Percentiles rank a stretch among this genome's conserved stretches.
Evolutionary conservation across 1,284 basidiomycete genomes (phyloP).

Genomic region (Earliella scabrosa): DNA sequence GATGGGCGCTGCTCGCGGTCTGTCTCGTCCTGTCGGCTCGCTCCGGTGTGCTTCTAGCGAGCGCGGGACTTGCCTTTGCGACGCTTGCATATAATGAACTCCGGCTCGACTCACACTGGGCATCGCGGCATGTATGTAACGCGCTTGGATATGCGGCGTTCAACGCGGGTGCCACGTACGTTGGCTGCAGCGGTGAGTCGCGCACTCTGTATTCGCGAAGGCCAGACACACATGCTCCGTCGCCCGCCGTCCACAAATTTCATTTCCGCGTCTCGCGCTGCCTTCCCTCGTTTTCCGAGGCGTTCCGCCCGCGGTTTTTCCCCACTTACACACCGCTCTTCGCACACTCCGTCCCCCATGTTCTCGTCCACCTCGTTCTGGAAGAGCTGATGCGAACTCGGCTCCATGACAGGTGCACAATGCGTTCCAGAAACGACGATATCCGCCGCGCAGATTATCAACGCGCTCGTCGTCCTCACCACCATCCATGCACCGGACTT

Average conservation of each 20-base stretch:
- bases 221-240: no score
- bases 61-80: constrained; percentile 34
- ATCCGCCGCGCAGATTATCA: constrained; percentile 28
- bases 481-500: constrained; percentile 48
- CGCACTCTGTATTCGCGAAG: no score
- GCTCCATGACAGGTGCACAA: background rate
- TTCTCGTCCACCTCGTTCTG: background rate
- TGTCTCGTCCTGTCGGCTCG: constrained; percentile 34
- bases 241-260: no score
- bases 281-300: background rate
- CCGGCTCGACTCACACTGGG: constrained; percentile 37
- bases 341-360: background rate
- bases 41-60: constrained; percentile 17
- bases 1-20: constrained; percentile 41
- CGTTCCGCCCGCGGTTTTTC: no score
- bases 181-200: constrained; percentile 17
- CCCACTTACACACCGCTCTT: no score
- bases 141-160: constrained; percentile 36
- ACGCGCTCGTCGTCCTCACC: constrained; percentile 37
- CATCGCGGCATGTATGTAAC: constrained; percentile 42
- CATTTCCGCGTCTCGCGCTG: no score
- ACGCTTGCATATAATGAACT: constrained; percentile 43
- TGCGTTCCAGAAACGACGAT: constrained; percentile 22
- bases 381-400: background rate
- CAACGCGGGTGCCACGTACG: constrained; percentile 27